These are phyloP conservation scores for Endocladia muricata DNA, from an alignment of 31 red algal genomes.

Conservation along the genomic window DNA sequence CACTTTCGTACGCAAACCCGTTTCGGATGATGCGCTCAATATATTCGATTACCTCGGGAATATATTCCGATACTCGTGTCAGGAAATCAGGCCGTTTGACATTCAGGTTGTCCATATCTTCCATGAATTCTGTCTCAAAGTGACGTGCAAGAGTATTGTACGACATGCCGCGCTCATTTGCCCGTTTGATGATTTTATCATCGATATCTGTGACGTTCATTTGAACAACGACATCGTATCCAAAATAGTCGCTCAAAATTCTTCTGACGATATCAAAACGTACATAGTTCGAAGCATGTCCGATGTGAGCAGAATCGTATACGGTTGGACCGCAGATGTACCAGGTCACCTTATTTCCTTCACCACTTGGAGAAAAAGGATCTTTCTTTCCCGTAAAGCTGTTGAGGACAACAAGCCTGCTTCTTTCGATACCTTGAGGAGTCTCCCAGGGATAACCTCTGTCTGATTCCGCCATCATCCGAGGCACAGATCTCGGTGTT, in stretches of 20 bases:
- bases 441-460: conserved; percentile 61
- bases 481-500: too few species aligned
- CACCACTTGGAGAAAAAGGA: conserved; percentile 33
- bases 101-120: conserved; percentile 88
- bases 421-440: conserved; percentile 26
- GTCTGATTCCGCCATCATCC: too few species aligned
- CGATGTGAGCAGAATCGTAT: conserved; percentile 94
- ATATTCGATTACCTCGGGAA: conserved; percentile 86
- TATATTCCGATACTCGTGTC: conserved; percentile 94
- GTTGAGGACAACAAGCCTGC: conserved; percentile 65
- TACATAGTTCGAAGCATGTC: conserved; percentile 96
- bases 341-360: conserved; percentile 64
- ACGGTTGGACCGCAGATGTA: conserved; percentile 99
- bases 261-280: conserved; percentile 90
- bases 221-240: conserved; percentile 71
- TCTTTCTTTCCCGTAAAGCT: conserved; percentile 75
- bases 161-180: conserved; percentile 61
- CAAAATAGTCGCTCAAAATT: conserved; percentile 86
- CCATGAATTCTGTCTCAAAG: conserved; percentile 83
- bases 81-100: conserved; percentile 73
- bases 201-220: conserved; percentile 99
- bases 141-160: conserved; percentile 63
- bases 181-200: conserved; percentile 97
- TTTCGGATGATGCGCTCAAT: conserved; percentile 69
- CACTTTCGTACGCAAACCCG: conserved; percentile 88